phyloP scores from a whole-genome alignment of 352 stramenopile genomes.

The Globisporangium cylindrosporum region DNA sequence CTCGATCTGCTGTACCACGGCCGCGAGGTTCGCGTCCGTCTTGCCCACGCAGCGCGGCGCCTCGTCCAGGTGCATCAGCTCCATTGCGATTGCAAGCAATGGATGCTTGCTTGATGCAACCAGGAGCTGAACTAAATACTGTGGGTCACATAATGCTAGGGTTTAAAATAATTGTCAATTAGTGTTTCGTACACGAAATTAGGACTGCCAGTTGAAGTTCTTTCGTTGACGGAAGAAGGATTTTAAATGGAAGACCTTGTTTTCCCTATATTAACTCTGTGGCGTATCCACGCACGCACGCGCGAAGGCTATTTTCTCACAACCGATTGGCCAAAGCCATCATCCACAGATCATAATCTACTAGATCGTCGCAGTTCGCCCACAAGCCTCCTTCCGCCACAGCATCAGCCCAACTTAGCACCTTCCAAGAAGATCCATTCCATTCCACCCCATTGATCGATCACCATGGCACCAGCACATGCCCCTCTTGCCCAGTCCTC shows the following conservation, averaged over 20 bases:
- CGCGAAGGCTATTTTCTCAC: too few relatives aligned
- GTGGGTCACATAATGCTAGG: background rate
- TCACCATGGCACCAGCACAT: background rate
- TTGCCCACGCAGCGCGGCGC: background rate
- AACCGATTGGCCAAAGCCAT: too few relatives aligned
- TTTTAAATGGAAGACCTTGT: background rate
- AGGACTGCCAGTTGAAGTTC: constrained; percentile 12
- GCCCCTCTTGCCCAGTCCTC: background rate
- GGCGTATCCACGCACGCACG: background rate
- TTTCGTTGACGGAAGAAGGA: constrained; percentile 5
- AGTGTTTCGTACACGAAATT: background rate
- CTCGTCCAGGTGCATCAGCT: constrained; percentile 3
- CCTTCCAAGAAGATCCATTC: background rate
- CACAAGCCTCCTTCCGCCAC: background rate
- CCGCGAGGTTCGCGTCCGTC: constrained; percentile 2
- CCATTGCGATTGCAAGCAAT: background rate
- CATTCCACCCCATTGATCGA: background rate
- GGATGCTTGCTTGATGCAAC: too few relatives aligned
- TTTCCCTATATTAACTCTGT: too few relatives aligned
- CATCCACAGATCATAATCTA: background rate
- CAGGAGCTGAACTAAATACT: background rate
- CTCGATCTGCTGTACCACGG: constrained; percentile 38
- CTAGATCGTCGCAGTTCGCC: background rate
- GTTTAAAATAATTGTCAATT: background rate
- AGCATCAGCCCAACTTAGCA: background rate